A percentile compares a stretch with the other conserved stretches of the same genome.
Conservation (phyloP, 345 rosid species). For the Euclidium syriacum region DNA sequence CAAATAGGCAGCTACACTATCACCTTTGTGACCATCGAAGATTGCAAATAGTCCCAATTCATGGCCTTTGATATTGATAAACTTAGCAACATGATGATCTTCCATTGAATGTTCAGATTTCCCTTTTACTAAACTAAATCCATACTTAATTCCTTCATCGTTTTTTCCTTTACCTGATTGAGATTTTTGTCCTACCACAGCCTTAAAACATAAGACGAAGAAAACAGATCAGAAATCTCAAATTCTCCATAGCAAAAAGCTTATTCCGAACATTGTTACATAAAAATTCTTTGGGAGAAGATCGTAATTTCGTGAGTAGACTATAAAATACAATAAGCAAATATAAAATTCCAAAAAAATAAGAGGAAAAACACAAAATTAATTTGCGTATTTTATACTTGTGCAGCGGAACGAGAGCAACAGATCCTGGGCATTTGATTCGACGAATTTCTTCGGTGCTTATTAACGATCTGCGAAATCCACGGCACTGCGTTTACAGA, state of each 20-base stretch:
- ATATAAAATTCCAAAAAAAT: too few relatives aligned
- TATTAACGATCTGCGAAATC: background rate
- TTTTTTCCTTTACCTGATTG: slow-evolving; percentile 56
- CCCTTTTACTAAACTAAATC: slow-evolving; percentile 61
- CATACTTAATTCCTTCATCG: slow-evolving; percentile 49
- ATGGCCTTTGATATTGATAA: slow-evolving; percentile 39
- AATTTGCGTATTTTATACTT: slow-evolving; percentile 9
- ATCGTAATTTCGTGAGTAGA: too few relatives aligned
- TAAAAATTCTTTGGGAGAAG: too few relatives aligned
- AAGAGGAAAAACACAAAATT: too few relatives aligned
- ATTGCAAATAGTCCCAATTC: slow-evolving; percentile 74
- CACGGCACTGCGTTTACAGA: background rate
- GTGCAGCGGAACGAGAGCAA: slow-evolving; percentile 20
- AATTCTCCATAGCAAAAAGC: background rate
- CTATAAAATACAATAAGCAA: too few relatives aligned
- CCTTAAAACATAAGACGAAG: slow-evolving; percentile 11
- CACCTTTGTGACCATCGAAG: slow-evolving; percentile 76
- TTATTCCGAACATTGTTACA: too few relatives aligned
- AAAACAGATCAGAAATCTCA: slow-evolving; percentile 1
- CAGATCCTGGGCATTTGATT: slow-evolving; percentile 19
- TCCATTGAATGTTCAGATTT: slow-evolving; percentile 73
- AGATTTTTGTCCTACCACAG: slow-evolving; percentile 41
- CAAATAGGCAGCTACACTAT: slow-evolving; percentile 53
- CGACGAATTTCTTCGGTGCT: background rate
- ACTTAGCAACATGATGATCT: slow-evolving; percentile 74